Conservation (phyloP, 306 rosid genomes). For the Malus asiatica region DNA sequence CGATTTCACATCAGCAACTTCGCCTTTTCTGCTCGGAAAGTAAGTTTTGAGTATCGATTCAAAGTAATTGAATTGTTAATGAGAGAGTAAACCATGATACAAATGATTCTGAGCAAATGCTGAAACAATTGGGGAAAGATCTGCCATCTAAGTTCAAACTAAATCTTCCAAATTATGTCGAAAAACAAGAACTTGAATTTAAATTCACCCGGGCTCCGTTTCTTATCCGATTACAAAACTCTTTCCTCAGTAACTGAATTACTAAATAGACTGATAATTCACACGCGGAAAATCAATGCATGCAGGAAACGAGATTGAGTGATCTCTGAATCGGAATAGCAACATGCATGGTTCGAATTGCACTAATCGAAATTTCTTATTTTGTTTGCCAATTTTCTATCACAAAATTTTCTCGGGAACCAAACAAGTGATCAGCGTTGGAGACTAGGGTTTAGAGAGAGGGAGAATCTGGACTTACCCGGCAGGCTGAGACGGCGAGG, state of each 20-base stretch:
- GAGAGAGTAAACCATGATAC: neutral
- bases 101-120: neutral
- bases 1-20: constrained; percentile 82
- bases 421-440: neutral
- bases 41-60: constrained; percentile 13
- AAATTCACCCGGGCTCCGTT: neutral
- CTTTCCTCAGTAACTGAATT: neutral
- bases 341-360: neutral
- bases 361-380: neutral
- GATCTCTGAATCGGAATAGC: neutral
- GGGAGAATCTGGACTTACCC: constrained; percentile 49
- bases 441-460: constrained; percentile 6
- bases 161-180: neutral
- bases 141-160: neutral
- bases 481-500: constrained; percentile 96
- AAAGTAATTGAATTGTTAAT: neutral
- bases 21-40: constrained; percentile 65
- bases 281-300: neutral
- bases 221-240: neutral
- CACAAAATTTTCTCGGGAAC: neutral
- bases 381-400: neutral
- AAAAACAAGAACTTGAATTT: neutral
- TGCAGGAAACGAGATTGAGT: neutral
- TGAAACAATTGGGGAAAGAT: neutral
- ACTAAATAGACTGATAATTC: neutral